Evolutionary conservation across 2,329 filamentous ascomycete species (phyloP), one percentile per base, ranked within the genome.

Genomic region (Ascochyta koolunga): DNA sequence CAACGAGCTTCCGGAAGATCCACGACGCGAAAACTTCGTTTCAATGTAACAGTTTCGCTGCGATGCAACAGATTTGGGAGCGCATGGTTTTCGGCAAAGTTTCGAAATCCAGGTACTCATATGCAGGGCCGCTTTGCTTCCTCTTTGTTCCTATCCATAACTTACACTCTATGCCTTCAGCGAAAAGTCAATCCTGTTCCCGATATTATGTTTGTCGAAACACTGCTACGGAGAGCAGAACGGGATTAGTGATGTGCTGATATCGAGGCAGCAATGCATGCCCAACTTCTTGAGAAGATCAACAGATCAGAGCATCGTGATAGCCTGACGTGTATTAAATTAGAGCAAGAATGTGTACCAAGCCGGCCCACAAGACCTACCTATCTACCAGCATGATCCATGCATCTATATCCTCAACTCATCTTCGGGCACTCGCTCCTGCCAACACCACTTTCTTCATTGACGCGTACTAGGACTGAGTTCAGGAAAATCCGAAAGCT

Each of bases 321-420:
- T 24, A 18, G 33, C 21, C 27, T 13, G 15, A 31, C 37, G 11
- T 19, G 32, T 22, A 15, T 49, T 27, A 25, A 44, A 15, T 29
- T 24, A 54, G 21, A 29, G 32, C 16, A 18, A 9, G 27, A 39
- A 6, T 44, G 9, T 7, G 18, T 27, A n/a, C 8, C 5, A 31
- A 25, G 35, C 27, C 39, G 33, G 44, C n/a, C 44, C 21, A 25
- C 21, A 24, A 36, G 18, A 45, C 24, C 22, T 15, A 25, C 11
- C n/a, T 33, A 2, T 29, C n/a, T 37, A 31, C 45, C 36, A 37
- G 51, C 41, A 50, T 54, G 45, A 54, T 41, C 45, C 51, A 54
- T 54, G 51, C 29, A n/a, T 29, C 15, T 29, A 16, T 31, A 16
- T 16, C 24, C 18, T 41, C 18, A 4, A 27, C 4, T 18, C 19